Evolutionary conservation across 345 rosid genomes (phyloP).

Genomic region (Melaleuca quinquenervia): DNA sequence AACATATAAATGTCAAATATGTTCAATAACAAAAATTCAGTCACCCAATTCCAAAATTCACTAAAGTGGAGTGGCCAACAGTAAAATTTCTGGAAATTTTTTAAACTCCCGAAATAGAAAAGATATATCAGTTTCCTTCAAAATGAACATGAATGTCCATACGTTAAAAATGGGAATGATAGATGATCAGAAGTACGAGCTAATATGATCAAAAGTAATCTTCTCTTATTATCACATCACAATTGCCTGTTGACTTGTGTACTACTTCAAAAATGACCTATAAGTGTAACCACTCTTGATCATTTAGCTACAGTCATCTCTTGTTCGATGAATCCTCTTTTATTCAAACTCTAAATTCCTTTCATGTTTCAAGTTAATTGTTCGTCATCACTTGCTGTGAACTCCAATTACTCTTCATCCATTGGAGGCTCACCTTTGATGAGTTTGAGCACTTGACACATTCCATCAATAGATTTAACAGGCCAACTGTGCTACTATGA

Average conservation of each 20-base stretch:
- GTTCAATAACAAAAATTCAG: neutral
- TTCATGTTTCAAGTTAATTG: too few relatives aligned
- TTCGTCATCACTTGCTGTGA: too few relatives aligned
- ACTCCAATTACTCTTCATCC: too few relatives aligned
- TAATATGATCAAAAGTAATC: neutral
- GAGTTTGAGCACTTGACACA: too few relatives aligned
- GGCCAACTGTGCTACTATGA: too few relatives aligned
- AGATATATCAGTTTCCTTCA: neutral
- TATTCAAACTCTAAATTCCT: neutral
- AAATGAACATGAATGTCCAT: neutral
- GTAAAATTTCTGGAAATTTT: neutral
- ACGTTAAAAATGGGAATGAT: neutral
- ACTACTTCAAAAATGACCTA: too few relatives aligned
- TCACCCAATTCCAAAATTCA: neutral
- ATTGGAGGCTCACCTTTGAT: too few relatives aligned
- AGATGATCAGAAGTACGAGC: neutral
- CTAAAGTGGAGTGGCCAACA: neutral
- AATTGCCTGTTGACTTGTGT: too few relatives aligned
- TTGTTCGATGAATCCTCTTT: neutral
- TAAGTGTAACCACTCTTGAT: too few relatives aligned
- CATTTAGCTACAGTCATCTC: too few relatives aligned
- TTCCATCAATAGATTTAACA: too few relatives aligned
- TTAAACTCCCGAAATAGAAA: neutral
- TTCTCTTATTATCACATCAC: too few relatives aligned
- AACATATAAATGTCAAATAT: neutral